Percentiles rank a stretch among this genome's conserved stretches.
Conservation (phyloP, 495 filamentous ascomycete species). For the Daldinia bambusicola region DNA sequence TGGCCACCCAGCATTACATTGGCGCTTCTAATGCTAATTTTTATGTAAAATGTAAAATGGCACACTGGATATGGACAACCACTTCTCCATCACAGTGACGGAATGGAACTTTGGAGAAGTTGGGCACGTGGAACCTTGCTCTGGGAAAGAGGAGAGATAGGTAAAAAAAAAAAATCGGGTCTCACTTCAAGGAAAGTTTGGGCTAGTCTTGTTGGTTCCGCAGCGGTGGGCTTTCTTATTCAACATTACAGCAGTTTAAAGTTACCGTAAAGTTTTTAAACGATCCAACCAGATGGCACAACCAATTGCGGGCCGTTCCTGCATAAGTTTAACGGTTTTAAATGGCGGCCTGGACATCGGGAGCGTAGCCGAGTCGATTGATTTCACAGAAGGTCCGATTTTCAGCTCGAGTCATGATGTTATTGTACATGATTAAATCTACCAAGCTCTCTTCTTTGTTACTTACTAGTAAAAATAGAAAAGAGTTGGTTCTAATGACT, state of each 20-base stretch:
- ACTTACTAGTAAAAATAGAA: background rate
- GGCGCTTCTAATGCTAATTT: slow-evolving; percentile 12
- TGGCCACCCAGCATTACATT: slow-evolving; percentile 19
- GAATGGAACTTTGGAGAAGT: slow-evolving; percentile 17
- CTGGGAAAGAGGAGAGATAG: no score
- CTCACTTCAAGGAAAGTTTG: slow-evolving; percentile 20
- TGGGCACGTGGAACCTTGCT: slow-evolving; percentile 14
- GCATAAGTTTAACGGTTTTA: slow-evolving; percentile 30
- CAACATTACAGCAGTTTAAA: no score
- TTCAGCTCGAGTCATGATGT: slow-evolving; percentile 39
- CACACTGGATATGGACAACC: background rate
- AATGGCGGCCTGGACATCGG: slow-evolving; percentile 23
- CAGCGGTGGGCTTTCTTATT: slow-evolving; percentile 11
- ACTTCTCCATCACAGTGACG: slow-evolving; percentile 19
- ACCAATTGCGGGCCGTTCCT: slow-evolving; percentile 45
- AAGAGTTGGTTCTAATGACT: slow-evolving; percentile 14
- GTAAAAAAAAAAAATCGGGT: slow-evolving; percentile 14
- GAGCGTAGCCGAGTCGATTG: slow-evolving; percentile 36
- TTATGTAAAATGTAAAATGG: slow-evolving; percentile 6
- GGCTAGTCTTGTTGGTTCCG: slow-evolving; percentile 9
- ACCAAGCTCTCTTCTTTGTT: background rate
- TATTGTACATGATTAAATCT: slow-evolving; percentile 29
- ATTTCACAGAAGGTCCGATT: slow-evolving; percentile 38
- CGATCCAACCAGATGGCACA: slow-evolving; percentile 39
- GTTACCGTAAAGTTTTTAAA: slow-evolving; percentile 8